These are phyloP conservation scores for Rhizophagus clarus DNA, from an alignment of 192 early-diverging fungal genomes.

Conservation along the genomic window DNA sequence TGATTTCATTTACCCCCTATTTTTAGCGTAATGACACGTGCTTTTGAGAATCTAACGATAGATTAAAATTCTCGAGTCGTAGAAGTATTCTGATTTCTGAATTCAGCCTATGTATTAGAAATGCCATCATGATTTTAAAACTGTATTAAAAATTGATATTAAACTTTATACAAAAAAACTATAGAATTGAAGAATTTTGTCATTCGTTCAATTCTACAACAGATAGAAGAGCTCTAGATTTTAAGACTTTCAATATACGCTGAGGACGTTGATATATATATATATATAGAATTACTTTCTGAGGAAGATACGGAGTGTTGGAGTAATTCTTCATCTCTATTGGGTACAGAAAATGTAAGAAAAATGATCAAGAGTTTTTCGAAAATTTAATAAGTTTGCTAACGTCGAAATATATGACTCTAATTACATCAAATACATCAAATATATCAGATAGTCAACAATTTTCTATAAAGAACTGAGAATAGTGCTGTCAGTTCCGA, in stretches of 20 bases:
- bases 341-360: neutral
- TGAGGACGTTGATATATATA: neutral
- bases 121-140: neutral
- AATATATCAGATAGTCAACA: too few relatives aligned
- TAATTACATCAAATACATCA: too few relatives aligned
- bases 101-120: neutral
- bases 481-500: too few relatives aligned
- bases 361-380: neutral
- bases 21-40: too few relatives aligned
- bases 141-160: neutral
- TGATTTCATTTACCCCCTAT: too few relatives aligned
- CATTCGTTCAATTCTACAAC: neutral
- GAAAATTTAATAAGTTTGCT: neutral
- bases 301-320: neutral
- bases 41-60: too few relatives aligned
- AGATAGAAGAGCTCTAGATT: neutral
- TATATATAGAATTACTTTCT: neutral
- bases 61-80: too few relatives aligned
- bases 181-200: neutral
- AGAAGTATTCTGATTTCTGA: too few relatives aligned
- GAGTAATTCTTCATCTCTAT: neutral
- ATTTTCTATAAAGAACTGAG: too few relatives aligned
- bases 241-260: slow-evolving; percentile 1
- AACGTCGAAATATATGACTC: neutral
- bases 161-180: neutral